phyloP scores from a whole-genome alignment of 176 grass and related monocot species.

The Phoenix dactylifera region DNA sequence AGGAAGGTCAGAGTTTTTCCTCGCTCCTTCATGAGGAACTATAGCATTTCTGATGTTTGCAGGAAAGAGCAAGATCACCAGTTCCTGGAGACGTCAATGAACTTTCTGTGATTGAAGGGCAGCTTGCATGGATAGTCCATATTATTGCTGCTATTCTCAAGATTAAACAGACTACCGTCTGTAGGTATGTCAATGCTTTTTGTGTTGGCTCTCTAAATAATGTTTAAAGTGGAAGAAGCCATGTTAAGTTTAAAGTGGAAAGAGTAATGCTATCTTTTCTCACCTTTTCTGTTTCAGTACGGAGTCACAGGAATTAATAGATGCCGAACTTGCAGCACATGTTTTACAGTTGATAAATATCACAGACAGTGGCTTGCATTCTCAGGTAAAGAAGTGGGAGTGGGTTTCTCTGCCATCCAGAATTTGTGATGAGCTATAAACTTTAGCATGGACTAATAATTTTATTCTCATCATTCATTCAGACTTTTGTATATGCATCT shows the following conservation, averaged over 20 bases:
- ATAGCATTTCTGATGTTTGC: slow-evolving; percentile 13
- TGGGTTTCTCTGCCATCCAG: slow-evolving; percentile 7
- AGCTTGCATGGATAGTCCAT: slow-evolving; percentile 95
- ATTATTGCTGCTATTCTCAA: slow-evolving; percentile 96
- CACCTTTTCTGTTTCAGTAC: slow-evolving; percentile 38
- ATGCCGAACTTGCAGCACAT: slow-evolving; percentile 89
- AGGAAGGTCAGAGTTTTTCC: too few relatives aligned
- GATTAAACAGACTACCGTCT: slow-evolving; percentile 66
- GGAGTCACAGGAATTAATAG: slow-evolving; percentile 90
- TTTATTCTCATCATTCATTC: too few relatives aligned
- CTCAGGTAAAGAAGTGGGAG: slow-evolving; percentile 52
- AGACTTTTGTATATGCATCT: too few relatives aligned
- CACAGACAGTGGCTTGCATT: slow-evolving; percentile 60
- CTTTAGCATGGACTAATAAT: too few relatives aligned
- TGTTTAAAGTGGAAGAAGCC: slow-evolving; percentile 5
- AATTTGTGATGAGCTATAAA: too few relatives aligned
- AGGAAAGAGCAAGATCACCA: slow-evolving; percentile 83
- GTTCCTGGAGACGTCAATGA: slow-evolving; percentile 62
- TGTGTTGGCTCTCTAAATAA: slow-evolving; percentile 14
- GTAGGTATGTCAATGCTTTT: slow-evolving; percentile 41
- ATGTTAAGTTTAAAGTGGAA: not conserved
- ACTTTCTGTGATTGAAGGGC: slow-evolving; percentile 91
- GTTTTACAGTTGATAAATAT: slow-evolving; percentile 94
- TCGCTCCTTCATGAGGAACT: not conserved
- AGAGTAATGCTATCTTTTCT: slow-evolving; percentile 10